Percentiles rank a stretch among this genome's conserved stretches.
Conservation (phyloP, 768 basidiomycete species). For the Dioszegia crocea region DNA sequence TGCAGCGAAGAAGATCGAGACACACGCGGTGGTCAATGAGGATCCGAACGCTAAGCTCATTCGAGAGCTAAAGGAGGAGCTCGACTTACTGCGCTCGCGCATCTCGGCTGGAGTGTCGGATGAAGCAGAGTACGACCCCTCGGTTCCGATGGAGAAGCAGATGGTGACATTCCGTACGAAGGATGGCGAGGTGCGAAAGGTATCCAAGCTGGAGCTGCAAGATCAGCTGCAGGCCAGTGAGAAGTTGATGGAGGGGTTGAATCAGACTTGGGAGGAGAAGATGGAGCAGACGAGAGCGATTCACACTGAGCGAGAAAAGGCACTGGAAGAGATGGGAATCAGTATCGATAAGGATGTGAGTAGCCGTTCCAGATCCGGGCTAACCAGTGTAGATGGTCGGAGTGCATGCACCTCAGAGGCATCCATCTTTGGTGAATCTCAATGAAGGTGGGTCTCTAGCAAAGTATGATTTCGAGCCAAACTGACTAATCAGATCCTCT, state of each 20-base stretch:
- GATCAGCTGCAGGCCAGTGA: conserved; percentile 75
- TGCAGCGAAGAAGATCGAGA: conserved; percentile 99
- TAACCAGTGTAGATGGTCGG: conserved; percentile 65
- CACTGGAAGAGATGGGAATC: conserved; percentile 94
- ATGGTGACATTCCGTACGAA: conserved; percentile 90
- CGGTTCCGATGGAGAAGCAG: conserved; percentile 87
- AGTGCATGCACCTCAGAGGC: conserved; percentile 94
- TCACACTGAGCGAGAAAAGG: conserved; percentile 95
- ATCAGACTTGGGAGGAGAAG: conserved; percentile 89
- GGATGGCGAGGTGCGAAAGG: conserved; percentile 88
- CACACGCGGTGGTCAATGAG: conserved; percentile 98
- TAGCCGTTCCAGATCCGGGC: not conserved
- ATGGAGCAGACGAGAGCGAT: conserved; percentile 84
- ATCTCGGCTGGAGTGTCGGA: conserved; percentile 23
- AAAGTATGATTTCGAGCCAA: not conserved
- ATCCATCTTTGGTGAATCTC: conserved; percentile 47
- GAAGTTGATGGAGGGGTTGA: conserved; percentile 86
- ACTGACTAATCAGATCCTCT: conserved; percentile 64
- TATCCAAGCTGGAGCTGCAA: conserved; percentile 94
- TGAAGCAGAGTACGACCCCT: conserved; percentile 79
- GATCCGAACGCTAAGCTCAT: conserved; percentile 99
- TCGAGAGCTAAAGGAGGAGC: conserved; percentile 93
- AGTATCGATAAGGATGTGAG: conserved; percentile 78
- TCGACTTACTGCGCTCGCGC: conserved; percentile 81
- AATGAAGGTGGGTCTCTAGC: conserved; percentile 43